Evolutionary conservation across 2,329 filamentous ascomycete genomes (phyloP), one percentile per base, ranked within the genome.

Genomic region (Diaporthe longicolla): DNA sequence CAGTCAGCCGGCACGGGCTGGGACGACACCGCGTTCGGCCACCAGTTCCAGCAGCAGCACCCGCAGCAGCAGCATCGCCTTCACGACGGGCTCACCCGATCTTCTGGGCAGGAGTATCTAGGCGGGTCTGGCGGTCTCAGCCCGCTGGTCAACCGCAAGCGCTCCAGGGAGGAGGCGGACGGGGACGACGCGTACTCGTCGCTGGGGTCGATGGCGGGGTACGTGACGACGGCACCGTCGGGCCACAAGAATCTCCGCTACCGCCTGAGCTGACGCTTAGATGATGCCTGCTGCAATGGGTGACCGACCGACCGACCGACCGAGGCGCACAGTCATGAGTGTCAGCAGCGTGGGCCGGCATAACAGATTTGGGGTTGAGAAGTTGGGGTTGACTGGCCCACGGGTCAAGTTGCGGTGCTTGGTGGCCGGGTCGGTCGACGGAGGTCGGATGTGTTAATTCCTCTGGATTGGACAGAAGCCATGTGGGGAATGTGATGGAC

Each of bases 71-170:
- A 52, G 13, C 74, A 70, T 29, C 61, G 43, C 13, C 61, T 68
- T 29, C 61, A 59, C 21, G 61, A 74, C 11, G 71, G 68, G 26
- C 54, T 74, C 15, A 10, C 72, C 4, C 61, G 68, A 29, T n/a
- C 59, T 10, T n/a, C 59, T 7, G 43, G 71, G 17, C 57, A 59
- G 24, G 74, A 71, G 13, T 75, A 75, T 26, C 45, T 61, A 4
- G 57, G 70, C 24, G 70, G 68, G 68, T 29, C 40, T 48, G 45
- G 68, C 50, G 68, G 68, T 43, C 55, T 75, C 45, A 43, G 72
- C 26, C 72, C 74, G 32, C 37, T 74, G 29, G 43, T 75, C 17
- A 69, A n/a, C 26, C 72, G 74, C 4, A 75, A 75, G 63, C 69
- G 74, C 26, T 40, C 52, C 48, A 70, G 72, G 19, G 74, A 75